Base-by-base conservation (phyloP, 805 yeast genomes). In the Dipodascopsis uninucleata region DNA sequence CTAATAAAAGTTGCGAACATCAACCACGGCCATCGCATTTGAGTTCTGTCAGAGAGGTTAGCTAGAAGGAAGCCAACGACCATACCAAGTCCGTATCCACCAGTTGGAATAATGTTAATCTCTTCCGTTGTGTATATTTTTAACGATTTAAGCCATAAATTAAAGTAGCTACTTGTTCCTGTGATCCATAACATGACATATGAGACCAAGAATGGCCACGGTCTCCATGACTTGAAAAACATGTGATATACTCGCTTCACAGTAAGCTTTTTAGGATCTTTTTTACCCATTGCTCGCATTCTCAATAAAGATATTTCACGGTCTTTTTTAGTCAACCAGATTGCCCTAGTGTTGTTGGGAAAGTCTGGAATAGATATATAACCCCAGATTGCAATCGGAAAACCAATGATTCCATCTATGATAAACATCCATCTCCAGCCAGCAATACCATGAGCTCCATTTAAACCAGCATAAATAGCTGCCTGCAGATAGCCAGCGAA, bases 401-500 rank as follows among this genome's bases (percentile, higher is more conserved):
- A 31, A 6, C 53, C 53, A 25, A 48, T 31, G 12, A 42, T 2
- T 24, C 53, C 49, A 25, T 49, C 50, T 16, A 49, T 37, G 28
- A 46, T 26, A 34, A 49, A 50, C 49, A 47, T 47, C 55, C 55
- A 48, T 16, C 50, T 26, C 55, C 55, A 50, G 14, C 54, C 54
- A 8, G 54, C 52, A 5, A 45, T 32, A 5, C 80, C 81, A 33
- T 62, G 58, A 8, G 58, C 63, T 26, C 79, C 82, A 44, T 68
- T 61, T 56, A 79, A 56, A 21, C 60, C 51, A 18, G 67, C 56
- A 49, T 67, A 72, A 26, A 78, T 69, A 10, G 77, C 75, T 12
- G 80, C 75, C 54, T 78, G 80, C 31, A 80, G 63, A 49, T 75
- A 72, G 40, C 83, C 82, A 1, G 81, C 69, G 18, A 52, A 60